Evolutionary conservation across 179 eudicot genomes (phyloP), one percentile per base, ranked within the genome.

Genomic region (Spinacia oleracea): DNA sequence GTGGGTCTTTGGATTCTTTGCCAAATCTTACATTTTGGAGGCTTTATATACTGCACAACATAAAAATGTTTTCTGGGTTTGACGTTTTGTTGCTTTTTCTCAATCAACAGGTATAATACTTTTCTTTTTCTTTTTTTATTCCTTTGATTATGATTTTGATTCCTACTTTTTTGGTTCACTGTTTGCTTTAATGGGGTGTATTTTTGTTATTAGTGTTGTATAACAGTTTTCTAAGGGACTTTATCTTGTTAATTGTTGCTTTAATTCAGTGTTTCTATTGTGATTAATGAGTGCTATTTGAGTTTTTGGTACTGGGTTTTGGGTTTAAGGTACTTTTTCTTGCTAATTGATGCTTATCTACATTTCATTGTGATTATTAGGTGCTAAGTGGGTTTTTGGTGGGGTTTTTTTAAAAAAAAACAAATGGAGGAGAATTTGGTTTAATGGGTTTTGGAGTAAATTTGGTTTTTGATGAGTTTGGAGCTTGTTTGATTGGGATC

Each of bases 61-160:
- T 10, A 42, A 79, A 70, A 76, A 85, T 82, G 91, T 83, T 64
- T 77, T 80, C 29, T 84, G 83, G 80, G 66, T 79, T 75, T 86
- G 76, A 83, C 80, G 50, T 77, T 64, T 88, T 84, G 88, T 91
- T 81, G 77, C 87, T 59, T 87, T 87, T 86, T 79, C 70, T 82
- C 73, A 79, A 75, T 85, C 82, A 75, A 81, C 89, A 87, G 93
- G 90, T 88, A 75, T 70, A 45, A 78, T 81, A 76, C 60, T 72
- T 79, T 62, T 31, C 51, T 31, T 78, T 63, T 68, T 35, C 42
- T 78, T 48, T 70, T 38, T 14, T 62, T 74, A 75, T 35, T 66
- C 32, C 51, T 76, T 55, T 83, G 81, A 78, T 70, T 60, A 60
- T 82, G 66, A 83, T 55, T 60, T 42, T 82, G 72, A 59, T 85